phyloP scores from a whole-genome alignment of 2,329 filamentous ascomycete species.

The Exophiala oligosperma region DNA sequence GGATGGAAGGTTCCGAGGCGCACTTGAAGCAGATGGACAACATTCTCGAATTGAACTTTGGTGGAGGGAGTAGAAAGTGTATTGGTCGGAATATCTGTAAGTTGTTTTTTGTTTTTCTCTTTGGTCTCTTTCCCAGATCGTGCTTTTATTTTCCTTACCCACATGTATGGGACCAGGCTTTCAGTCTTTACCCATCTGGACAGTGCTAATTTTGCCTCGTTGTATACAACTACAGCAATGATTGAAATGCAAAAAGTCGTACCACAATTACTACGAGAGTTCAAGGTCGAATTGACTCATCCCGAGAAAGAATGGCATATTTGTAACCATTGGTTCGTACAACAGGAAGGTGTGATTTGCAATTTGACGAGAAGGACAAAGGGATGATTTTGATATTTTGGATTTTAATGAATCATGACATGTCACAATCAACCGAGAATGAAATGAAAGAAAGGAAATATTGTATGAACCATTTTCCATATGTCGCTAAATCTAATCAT shows the following conservation, averaged over 20 bases:
- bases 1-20: slow-evolving; percentile 31
- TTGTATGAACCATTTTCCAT: no score
- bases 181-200: no score
- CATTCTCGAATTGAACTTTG: slow-evolving; percentile 42
- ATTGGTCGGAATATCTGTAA: slow-evolving; percentile 29
- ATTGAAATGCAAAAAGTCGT: slow-evolving; percentile 30
- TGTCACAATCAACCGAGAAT: no score
- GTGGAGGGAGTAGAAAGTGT: slow-evolving; percentile 51
- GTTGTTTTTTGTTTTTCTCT: not conserved
- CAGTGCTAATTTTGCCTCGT: no score
- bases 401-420: no score
- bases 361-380: slow-evolving; percentile 15
- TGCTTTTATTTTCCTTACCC: no score
- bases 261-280: slow-evolving; percentile 25
- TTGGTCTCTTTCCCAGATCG: not conserved
- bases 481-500: no score
- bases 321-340: slow-evolving; percentile 27
- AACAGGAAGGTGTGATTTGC: slow-evolving; percentile 25
- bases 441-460: no score
- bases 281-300: slow-evolving; percentile 21
- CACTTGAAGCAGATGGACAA: slow-evolving; percentile 37
- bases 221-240: not conserved
- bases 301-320: slow-evolving; percentile 27
- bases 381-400: not conserved
- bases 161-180: no score